Evolutionary conservation across 2,329 filamentous ascomycete species (phyloP).

Genomic region (Alternaria sp.): DNA sequence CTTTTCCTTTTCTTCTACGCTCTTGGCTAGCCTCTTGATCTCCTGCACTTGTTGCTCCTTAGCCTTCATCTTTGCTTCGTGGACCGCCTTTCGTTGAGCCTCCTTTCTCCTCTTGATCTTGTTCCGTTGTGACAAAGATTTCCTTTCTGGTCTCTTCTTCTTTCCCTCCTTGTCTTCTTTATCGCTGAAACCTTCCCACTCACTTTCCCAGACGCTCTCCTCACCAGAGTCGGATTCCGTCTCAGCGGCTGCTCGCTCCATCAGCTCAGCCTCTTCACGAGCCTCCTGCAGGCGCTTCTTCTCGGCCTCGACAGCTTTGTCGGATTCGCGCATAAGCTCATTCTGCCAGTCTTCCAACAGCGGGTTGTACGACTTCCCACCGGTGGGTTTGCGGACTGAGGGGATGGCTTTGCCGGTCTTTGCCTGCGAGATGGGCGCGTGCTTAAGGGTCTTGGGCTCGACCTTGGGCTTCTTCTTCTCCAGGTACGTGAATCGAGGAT

Average conservation of each 20-base stretch:
- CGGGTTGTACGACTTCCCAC: constrained; percentile 93
- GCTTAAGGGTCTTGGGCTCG: constrained; percentile 76
- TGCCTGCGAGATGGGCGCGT: constrained; percentile 81
- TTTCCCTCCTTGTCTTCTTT: constrained; percentile 65
- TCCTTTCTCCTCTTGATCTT: constrained; percentile 88
- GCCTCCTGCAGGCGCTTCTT: constrained; percentile 73
- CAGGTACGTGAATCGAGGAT: constrained; percentile 70
- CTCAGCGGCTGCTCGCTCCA: constrained; percentile 75
- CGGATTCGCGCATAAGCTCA: constrained; percentile 75
- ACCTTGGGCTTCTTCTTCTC: constrained; percentile 71
- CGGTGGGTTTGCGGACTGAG: constrained; percentile 79
- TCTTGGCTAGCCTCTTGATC: constrained; percentile 74
- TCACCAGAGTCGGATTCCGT: constrained; percentile 81
- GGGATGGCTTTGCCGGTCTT: constrained; percentile 81
- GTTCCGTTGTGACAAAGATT: constrained; percentile 87
- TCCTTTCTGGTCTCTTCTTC: constrained; percentile 80
- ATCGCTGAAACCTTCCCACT: constrained; percentile 66
- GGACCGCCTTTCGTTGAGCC: constrained; percentile 77
- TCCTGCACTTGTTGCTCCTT: constrained; percentile 75
- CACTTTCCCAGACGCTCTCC: constrained; percentile 94
- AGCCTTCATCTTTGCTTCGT: constrained; percentile 77
- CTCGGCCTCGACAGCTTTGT: constrained; percentile 81
- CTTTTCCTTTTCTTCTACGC: constrained; percentile 67
- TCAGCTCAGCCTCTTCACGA: constrained; percentile 70
- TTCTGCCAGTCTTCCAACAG: constrained; percentile 84